A percentile compares a stretch with the other conserved stretches of the same genome.
Evolutionary conservation across 1,284 basidiomycete species (phyloP).

Genomic region (Mycena sp.): DNA sequence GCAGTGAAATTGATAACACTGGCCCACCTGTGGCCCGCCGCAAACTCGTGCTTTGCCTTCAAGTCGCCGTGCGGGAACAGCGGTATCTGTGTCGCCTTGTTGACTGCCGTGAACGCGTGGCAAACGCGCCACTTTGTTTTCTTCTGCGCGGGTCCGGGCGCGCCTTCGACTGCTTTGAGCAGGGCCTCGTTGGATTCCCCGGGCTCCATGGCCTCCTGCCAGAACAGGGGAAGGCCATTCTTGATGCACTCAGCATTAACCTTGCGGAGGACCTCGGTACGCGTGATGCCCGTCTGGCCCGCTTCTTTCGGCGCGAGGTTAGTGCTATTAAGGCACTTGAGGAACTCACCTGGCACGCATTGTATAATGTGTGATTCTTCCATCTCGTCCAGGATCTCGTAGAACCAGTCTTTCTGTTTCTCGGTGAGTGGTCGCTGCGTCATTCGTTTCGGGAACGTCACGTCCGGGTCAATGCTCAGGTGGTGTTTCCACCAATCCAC

Average conservation of each 20-base stretch:
- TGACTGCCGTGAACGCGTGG: constrained; percentile 42
- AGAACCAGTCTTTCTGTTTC: constrained; percentile 41
- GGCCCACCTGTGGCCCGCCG: constrained; percentile 45
- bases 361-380: constrained; percentile 33
- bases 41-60: constrained; percentile 41
- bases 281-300: constrained; percentile 19
- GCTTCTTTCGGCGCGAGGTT: constrained; percentile 24
- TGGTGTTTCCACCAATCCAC: constrained; percentile 36
- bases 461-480: constrained; percentile 32
- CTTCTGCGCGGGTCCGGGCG: neutral
- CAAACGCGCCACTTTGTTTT: constrained; percentile 42
- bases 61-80: constrained; percentile 48
- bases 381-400: constrained; percentile 45
- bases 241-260: constrained; percentile 31
- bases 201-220: constrained; percentile 13
- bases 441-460: constrained; percentile 35
- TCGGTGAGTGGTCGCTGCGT: constrained; percentile 38
- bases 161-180: constrained; percentile 2
- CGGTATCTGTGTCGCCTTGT: constrained; percentile 29
- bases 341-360: constrained; percentile 12
- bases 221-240: constrained; percentile 27
- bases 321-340: constrained; percentile 19
- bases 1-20: constrained; percentile 44
- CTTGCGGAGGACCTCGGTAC: constrained; percentile 8
- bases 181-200: constrained; percentile 7